phyloP scores from a whole-genome alignment of 192 early-diverging fungal species.

The Linnemannia elongata region DNA sequence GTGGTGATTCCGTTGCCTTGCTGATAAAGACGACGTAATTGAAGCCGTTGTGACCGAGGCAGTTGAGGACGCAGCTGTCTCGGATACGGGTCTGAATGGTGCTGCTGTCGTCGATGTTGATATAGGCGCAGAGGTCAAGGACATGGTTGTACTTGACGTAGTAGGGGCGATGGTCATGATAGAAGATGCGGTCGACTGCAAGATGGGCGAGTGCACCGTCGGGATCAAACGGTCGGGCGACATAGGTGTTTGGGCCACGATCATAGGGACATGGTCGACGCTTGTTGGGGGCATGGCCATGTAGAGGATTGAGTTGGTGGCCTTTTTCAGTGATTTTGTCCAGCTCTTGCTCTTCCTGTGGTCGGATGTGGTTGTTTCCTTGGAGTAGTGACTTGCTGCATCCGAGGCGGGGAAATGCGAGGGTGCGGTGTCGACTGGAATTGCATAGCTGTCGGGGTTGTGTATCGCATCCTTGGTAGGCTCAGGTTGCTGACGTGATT shows the following conservation, averaged over 20 bases:
- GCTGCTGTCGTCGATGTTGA: neutral
- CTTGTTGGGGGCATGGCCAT: conserved; percentile 56
- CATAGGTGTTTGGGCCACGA: conserved; percentile 54
- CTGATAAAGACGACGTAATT: neutral
- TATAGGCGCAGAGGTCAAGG: neutral
- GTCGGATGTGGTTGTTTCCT: conserved; percentile 16
- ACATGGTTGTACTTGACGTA: neutral
- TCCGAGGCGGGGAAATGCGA: conserved; percentile 4
- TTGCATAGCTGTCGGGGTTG: neutral
- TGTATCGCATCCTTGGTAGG: neutral
- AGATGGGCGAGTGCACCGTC: conserved; percentile 22
- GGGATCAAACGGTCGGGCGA: conserved; percentile 45
- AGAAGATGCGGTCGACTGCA: conserved; percentile 11
- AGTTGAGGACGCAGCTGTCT: neutral
- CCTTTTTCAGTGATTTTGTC: conserved; percentile 49
- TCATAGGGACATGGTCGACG: conserved; percentile 42
- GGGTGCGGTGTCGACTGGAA: neutral
- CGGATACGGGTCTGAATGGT: neutral
- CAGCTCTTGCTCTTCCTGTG: conserved; percentile 45
- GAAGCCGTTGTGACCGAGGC: neutral
- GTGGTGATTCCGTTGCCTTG: neutral
- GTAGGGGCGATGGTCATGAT: neutral
- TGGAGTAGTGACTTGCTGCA: conserved; percentile 36
- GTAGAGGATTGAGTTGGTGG: conserved; percentile 54
- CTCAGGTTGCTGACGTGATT: neutral